Conservation (phyloP, 2,329 filamentous ascomycete genomes). For the Harringtonia aguacate region DNA sequence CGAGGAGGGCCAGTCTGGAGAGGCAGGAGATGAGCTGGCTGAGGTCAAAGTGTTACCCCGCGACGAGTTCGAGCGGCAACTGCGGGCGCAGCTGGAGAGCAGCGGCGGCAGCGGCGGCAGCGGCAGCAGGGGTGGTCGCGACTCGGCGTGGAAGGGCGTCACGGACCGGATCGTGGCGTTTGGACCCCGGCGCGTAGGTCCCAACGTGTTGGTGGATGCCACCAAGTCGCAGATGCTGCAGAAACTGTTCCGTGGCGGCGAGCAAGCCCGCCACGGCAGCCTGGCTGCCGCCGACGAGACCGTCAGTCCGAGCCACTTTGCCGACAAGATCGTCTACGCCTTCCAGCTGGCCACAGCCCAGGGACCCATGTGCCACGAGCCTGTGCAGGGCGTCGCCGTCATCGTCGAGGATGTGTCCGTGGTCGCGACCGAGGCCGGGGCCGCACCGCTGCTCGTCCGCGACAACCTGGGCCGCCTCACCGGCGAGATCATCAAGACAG, state of each 20-base stretch:
- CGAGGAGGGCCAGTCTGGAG: constrained; percentile 23
- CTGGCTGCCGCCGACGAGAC: constrained; percentile 32
- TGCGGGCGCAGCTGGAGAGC: constrained; percentile 57
- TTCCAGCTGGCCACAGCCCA: constrained; percentile 88
- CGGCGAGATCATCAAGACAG: constrained; percentile 83
- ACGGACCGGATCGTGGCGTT: constrained; percentile 83
- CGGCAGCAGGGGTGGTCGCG: constrained; percentile 51
- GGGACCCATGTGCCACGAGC: constrained; percentile 85
- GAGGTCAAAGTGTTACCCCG: constrained; percentile 55
- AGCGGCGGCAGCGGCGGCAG: constrained; percentile 54
- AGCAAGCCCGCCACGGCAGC: constrained; percentile 32
- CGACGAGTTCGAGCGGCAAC: constrained; percentile 65
- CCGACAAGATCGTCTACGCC: constrained; percentile 83
- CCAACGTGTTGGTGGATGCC: constrained; percentile 80
- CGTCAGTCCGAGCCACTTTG: constrained; percentile 57
- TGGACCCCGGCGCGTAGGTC: constrained; percentile 72
- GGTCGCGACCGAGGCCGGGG: constrained; percentile 20
- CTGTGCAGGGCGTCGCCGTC: constrained; percentile 85
- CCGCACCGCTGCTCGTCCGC: constrained; percentile 16
- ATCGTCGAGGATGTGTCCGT: constrained; percentile 73
- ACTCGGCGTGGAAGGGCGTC: constrained; percentile 65
- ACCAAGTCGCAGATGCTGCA: constrained; percentile 63
- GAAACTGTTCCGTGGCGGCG: constrained; percentile 36
- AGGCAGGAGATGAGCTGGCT: constrained; percentile 37
- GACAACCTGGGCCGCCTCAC: constrained; percentile 72